These are phyloP conservation scores for Mucor plumbeus DNA, from an alignment of 371 early-diverging fungal genomes.

Conservation along the genomic window DNA sequence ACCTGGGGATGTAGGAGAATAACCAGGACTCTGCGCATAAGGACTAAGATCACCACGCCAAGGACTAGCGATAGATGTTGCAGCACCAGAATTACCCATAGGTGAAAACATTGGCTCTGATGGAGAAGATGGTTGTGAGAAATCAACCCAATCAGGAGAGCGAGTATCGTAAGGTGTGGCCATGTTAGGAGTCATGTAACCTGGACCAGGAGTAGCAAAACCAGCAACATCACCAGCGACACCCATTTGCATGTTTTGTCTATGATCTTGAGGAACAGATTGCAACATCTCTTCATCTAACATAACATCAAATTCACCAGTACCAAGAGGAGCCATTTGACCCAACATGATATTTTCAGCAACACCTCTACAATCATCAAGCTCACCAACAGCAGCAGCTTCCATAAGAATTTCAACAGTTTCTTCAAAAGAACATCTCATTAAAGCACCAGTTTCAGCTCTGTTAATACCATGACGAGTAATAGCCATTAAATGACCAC, in stretches of 20 bases:
- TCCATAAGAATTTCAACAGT: conserved; percentile 99
- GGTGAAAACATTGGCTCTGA: conserved; percentile 72
- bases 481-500: conserved; percentile 96
- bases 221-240: conserved; percentile 50
- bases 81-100: conserved; percentile 62
- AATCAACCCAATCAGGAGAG: conserved; percentile 63
- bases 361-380: conserved; percentile 95
- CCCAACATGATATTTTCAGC: conserved; percentile 99
- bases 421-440: conserved; percentile 99
- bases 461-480: conserved; percentile 99
- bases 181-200: conserved; percentile 64
- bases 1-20: conserved; percentile 82
- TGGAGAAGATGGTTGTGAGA: conserved; percentile 63
- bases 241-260: conserved; percentile 49
- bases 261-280: conserved; percentile 53
- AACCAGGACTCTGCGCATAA: conserved; percentile 65
- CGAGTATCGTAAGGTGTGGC: conserved; percentile 63
- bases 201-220: conserved; percentile 54
- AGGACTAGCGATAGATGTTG: conserved; percentile 48
- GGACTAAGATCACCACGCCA: conserved; percentile 60
- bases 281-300: conserved; percentile 91
- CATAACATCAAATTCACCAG: conserved; percentile 95
- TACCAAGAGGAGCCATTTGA: conserved; percentile 98
- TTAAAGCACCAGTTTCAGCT: conserved; percentile 95
- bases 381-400: conserved; percentile 94